Base-by-base conservation (phyloP, 257 asterid species). In the Lantana camara region DNA sequence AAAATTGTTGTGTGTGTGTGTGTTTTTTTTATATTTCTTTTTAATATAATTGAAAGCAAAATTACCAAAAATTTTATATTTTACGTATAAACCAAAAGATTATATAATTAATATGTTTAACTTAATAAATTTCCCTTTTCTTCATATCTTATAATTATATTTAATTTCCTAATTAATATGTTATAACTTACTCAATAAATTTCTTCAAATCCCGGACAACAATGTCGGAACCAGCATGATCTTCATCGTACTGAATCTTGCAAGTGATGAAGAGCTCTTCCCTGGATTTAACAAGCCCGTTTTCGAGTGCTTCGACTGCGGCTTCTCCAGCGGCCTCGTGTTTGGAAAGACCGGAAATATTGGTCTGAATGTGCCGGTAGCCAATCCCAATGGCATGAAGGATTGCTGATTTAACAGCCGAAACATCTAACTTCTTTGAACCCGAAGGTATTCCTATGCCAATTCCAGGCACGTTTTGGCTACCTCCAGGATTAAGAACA, bases 361-460 rank as follows among this genome's bases (percentile, higher is more conserved):
- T 35, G 8, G 16, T 42, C 15, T 66, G 64, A 20, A 66, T 13
- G 29, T 42, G 64, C 9, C 64, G 42, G 22, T 66, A 66, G 15
- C 64, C 71, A 8, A 66, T 54, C 17, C 21, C 32, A 19, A 66
- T 66, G 38, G 71, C 71, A 14, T 66, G 7, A 27, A 55, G 47
- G 9, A 53, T 55, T 13, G 38, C 57, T 17, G 49, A 8, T 37
- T 55, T 66, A 20, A 29, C 40, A 14, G 60, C 23, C 3, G 51
- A 37, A 21, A 24, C 27, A 16, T 34, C 52, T 0, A 37, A 41
- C 7, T 50, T 35, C 0, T 7, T 53, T 1, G 52, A 35, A 64
- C 40, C 51, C 9, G 51, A 3, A 12, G 15, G 3, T 7, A 21
- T 63, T 17, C 59, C 59, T 7, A 63, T 19, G 23, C 68, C 68